Evolutionary conservation across 1,284 basidiomycete species (phyloP).

Genomic region (Trametes hirsuta): DNA sequence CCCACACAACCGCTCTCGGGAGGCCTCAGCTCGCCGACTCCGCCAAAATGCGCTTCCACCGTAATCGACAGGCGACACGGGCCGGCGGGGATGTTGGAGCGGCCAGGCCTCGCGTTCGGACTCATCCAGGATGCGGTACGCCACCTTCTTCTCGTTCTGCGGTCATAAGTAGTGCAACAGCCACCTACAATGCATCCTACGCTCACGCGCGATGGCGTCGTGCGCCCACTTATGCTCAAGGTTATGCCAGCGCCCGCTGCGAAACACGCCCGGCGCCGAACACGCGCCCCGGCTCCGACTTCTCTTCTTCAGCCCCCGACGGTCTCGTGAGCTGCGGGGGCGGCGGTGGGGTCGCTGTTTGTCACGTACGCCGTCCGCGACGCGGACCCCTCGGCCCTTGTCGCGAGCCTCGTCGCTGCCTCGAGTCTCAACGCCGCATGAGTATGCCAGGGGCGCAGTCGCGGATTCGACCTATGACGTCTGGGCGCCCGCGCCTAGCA

Average conservation of each 20-base stretch:
- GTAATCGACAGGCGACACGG: no score
- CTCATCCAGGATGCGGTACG: no score
- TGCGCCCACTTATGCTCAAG: constrained; percentile 7
- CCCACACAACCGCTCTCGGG: constrained; percentile 4
- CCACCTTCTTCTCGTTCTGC: background rate
- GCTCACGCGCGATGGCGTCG: no score
- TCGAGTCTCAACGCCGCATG: background rate
- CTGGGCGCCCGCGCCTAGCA: background rate
- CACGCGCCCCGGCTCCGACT: background rate
- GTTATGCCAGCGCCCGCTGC: constrained; percentile 7
- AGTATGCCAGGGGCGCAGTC: background rate
- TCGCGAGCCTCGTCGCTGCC: background rate
- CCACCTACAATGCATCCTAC: background rate
- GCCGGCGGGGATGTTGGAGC: background rate
- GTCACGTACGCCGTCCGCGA: no score
- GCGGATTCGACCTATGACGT: background rate
- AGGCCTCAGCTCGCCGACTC: background rate
- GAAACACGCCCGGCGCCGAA: background rate
- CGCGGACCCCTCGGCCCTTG: background rate
- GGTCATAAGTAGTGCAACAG: background rate
- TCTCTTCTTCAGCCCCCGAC: background rate
- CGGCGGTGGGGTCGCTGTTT: no score
- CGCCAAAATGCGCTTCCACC: no score
- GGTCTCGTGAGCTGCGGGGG: background rate
- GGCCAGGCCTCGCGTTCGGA: background rate